Base-by-base conservation (phyloP, 2,329 filamentous ascomycete genomes). In the Alternaria triticina region DNA sequence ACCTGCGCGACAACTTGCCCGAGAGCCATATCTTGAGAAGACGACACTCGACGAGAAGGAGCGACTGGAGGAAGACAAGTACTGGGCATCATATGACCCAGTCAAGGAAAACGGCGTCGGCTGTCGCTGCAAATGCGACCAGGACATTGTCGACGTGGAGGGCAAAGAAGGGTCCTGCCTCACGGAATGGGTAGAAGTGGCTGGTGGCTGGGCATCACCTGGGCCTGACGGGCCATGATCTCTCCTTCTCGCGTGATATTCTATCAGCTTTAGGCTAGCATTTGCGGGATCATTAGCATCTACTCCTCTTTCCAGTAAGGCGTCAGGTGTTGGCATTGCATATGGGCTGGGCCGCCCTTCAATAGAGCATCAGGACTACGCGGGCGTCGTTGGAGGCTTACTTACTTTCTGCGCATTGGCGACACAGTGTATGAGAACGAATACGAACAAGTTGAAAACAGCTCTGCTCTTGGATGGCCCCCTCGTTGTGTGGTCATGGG, bases 151-250 rank as follows among this genome's bases (percentile, higher is more conserved):
- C 56, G 96, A 99, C 77, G 94, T 99, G 25, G 96, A 99, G 83
- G 94, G 94, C 80, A 99, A 98, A 82, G 92, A 97, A 79, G 96
- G 96, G 65, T 97, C 93, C 71, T 99, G 96, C 82, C 85, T 97
- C 60, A 88, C 93, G 10, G 94, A 99, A 82, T 99, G 96, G 96
- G 96, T 99, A 13, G 93, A 97, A 64, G 94, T 97, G 72, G 95
- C 94, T 51, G 96, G 96, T 72, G 96, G 96, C 63, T 99, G 94
- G 93, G 89, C 92, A 62, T 87, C 86, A 57, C 86, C 87, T 69
- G 71, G 46, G 44, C 65, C 54, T 46, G 64, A 28, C 52, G 51
- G 62, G 28, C 49, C 36, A 44, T 66, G 47, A 65, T 57, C 47
- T 58, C 46, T 61, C 60, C 54, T 33, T 57, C 55, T 64, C 66